Percentiles rank a stretch among this genome's conserved stretches.
phyloP scores from a whole-genome alignment of 306 rosid species.

The Ceratonia siliqua region DNA sequence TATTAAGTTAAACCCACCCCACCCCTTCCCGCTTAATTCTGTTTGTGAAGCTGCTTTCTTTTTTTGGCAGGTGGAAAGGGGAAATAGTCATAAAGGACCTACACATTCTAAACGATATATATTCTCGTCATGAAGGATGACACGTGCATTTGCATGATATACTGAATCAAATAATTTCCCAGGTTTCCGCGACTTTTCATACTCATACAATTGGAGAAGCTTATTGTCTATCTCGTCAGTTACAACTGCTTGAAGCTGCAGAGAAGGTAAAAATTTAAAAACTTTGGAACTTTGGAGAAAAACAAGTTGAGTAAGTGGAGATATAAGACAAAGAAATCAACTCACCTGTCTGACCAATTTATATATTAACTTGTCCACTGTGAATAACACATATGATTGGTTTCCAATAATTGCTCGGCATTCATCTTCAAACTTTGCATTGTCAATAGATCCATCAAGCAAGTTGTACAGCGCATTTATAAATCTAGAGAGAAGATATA shows the following conservation, averaged over 20 bases:
- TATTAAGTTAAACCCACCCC: background rate
- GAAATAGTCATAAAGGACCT: constrained; percentile 34
- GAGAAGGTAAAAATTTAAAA: constrained; percentile 32
- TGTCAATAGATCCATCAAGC: constrained; percentile 90
- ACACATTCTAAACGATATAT: constrained; percentile 86
- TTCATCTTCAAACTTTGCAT: constrained; percentile 94
- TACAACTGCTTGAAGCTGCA: constrained; percentile 90
- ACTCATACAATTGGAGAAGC: constrained; percentile 87
- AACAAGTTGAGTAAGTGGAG: constrained; percentile 26
- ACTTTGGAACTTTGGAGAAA: constrained; percentile 18
- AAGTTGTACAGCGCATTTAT: constrained; percentile 79
- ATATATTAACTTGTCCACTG: constrained; percentile 91
- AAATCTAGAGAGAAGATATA: constrained; percentile 53
- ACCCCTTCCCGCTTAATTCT: background rate
- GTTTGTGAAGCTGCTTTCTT: background rate
- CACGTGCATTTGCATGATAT: constrained; percentile 86
- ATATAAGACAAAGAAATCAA: constrained; percentile 1
- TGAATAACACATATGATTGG: constrained; percentile 88
- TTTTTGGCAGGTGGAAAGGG: background rate
- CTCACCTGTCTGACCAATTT: constrained; percentile 87
- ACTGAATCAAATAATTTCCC: constrained; percentile 73
- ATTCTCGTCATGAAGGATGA: constrained; percentile 89
- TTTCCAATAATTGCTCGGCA: constrained; percentile 92
- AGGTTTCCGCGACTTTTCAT: constrained; percentile 78
- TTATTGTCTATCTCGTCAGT: constrained; percentile 78